phyloP scores from a whole-genome alignment of 2,329 filamentous ascomycete species.

The Phialocephala sp. region DNA sequence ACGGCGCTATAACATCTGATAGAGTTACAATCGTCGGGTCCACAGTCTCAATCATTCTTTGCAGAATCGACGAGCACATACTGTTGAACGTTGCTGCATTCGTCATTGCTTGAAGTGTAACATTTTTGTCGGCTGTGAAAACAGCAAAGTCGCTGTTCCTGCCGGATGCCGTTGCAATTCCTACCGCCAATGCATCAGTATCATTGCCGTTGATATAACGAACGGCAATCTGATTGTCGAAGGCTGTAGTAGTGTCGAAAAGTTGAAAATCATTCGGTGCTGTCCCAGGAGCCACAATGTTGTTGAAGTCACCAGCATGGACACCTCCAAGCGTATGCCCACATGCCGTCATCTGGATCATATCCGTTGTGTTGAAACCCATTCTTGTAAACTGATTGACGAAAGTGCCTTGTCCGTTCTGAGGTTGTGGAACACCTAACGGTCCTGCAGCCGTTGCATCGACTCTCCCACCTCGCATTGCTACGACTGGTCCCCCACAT shows the following conservation, averaged over 20 bases:
- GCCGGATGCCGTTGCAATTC: conserved; percentile 50
- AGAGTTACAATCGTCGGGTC: conserved; percentile 54
- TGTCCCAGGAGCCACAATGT: conserved; percentile 54
- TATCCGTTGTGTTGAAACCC: conserved; percentile 61
- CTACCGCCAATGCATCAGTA: conserved; percentile 60
- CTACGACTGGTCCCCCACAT: conserved; percentile 62
- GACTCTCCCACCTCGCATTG: conserved; percentile 57
- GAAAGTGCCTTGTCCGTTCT: conserved; percentile 59
- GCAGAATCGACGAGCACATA: conserved; percentile 57
- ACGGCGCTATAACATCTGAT: conserved; percentile 58
- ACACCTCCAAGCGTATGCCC: conserved; percentile 67
- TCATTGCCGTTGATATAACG: conserved; percentile 62
- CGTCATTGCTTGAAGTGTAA: conserved; percentile 56
- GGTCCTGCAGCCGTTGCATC: conserved; percentile 57
- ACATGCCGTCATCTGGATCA: conserved; percentile 66
- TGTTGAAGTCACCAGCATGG: conserved; percentile 58
- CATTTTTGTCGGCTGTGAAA: conserved; percentile 61
- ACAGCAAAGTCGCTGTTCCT: conserved; percentile 60
- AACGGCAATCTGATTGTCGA: conserved; percentile 62
- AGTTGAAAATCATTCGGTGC: conserved; percentile 50
- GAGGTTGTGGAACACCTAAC: conserved; percentile 56
- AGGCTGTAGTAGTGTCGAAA: conserved; percentile 56
- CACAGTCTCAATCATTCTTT: conserved; percentile 67
- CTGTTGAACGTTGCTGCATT: conserved; percentile 51
- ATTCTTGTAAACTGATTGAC: conserved; percentile 60